Conservation (phyloP, 2,329 filamentous ascomycete species). For the Helminthosporium solani region DNA sequence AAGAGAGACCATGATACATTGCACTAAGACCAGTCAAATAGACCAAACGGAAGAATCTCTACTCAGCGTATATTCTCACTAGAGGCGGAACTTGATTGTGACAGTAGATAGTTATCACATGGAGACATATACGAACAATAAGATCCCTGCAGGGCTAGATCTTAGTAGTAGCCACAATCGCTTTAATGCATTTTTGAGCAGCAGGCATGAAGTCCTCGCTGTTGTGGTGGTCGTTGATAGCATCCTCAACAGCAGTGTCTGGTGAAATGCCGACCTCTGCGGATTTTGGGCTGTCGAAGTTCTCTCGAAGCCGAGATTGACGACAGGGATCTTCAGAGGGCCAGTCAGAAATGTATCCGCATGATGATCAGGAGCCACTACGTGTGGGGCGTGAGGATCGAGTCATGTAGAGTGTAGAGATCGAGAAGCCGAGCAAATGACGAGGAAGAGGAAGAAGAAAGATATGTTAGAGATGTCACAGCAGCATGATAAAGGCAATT, state of each 20-base stretch:
- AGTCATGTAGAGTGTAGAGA: too few species aligned
- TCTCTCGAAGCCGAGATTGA: not conserved
- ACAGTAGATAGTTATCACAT: constrained; percentile 2
- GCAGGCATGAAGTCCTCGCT: constrained; percentile 10
- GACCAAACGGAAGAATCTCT: constrained; percentile 42
- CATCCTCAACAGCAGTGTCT: constrained; percentile 5
- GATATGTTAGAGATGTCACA: too few species aligned
- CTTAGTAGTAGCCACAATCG: constrained; percentile 45
- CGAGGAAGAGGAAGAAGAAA: too few species aligned
- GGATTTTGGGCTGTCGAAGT: constrained; percentile 11
- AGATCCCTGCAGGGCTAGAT: constrained; percentile 46
- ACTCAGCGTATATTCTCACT: constrained; percentile 44
- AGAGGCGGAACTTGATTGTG: too few species aligned
- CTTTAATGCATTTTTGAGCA: constrained; percentile 40
- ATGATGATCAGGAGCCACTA: not conserved
- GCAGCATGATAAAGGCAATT: too few species aligned
- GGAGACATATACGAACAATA: constrained; percentile 39
- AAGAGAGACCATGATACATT: constrained; percentile 54
- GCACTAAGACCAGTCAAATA: not conserved
- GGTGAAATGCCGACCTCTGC: constrained; percentile 10
- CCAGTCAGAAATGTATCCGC: not conserved
- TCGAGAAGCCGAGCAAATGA: too few species aligned
- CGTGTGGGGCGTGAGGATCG: too few species aligned
- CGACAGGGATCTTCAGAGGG: constrained; percentile 1
- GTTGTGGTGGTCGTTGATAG: not conserved